Base-by-base conservation (phyloP, 306 rosid genomes). In the Hippophae rhamnoides region DNA sequence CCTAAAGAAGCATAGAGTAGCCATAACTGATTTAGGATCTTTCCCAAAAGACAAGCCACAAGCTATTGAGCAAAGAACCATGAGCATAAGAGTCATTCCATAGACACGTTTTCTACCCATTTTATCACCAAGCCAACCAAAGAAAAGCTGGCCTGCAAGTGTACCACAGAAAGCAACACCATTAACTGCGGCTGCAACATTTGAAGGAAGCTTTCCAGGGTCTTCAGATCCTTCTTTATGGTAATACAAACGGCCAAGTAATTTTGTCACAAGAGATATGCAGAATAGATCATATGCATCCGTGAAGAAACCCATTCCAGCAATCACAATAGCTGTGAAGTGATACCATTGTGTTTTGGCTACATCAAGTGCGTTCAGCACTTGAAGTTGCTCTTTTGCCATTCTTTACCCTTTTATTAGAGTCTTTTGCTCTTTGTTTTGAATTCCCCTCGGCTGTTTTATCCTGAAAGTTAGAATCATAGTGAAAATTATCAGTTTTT, bases 81-180 rank as follows among this genome's bases (percentile, higher is more conserved):
- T 89, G 54, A 86, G 62, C 95, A 86, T 80, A 42, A 89, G 97
- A 13, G 90, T 87, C 84, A 89, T 80, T 9, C 97, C 95, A 18
- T 89, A 89, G 43, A 86, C 95, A 0, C 81, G 79, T 61, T 89
- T 89, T 5, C 97, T 72, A 5, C 97, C 95, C 79, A 89, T 41
- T 60, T 89, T 89, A 74, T 89, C 95, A 12, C 97, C 97, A 1
- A 89, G 94, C 97, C 97, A 89, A 1, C 97, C 97, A 58, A 89
- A 89, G 78, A 89, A 86, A 49, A 89, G 89, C 51, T 89, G 97
- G 62, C 97, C 97, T 0, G 80, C 48, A 9, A 86, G 84, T n/a
- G 97, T 80, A 5, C 97, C 97, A 45, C 87, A 78, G 62, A 89
- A 84, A 47, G 95, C 95, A 7, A 89, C 97, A 14, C 95, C 95